Percentiles rank a stretch among this genome's conserved stretches.
Evolutionary conservation across 1,284 basidiomycete genomes (phyloP).

Genomic region (Sphaerobolus stellatus): DNA sequence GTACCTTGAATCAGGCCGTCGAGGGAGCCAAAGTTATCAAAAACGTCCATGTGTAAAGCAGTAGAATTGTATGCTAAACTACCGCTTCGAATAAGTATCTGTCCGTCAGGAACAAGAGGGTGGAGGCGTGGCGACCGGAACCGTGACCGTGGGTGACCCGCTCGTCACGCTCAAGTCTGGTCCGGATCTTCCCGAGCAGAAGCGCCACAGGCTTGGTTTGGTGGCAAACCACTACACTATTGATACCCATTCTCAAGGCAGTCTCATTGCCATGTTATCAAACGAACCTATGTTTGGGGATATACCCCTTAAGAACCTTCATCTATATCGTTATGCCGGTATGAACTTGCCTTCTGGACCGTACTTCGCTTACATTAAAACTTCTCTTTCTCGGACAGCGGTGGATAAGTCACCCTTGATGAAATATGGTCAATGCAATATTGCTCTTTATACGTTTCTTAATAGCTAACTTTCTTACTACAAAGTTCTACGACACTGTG

Average conservation of each 20-base stretch:
- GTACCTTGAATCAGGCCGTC: not conserved
- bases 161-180: no score
- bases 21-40: not conserved
- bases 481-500: slow-evolving; percentile 21
- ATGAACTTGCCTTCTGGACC: not conserved
- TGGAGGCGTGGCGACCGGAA: no score
- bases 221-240: no score
- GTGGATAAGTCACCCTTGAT: slow-evolving; percentile 22
- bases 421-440: slow-evolving; percentile 19
- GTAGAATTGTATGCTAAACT: no score
- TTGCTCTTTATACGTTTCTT: not conserved
- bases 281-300: no score
- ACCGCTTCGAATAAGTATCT: no score
- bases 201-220: no score
- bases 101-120: no score
- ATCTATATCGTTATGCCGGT: slow-evolving; percentile 8
- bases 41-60: not conserved
- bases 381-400: slow-evolving; percentile 17
- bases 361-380: not conserved
- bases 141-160: no score
- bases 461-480: not conserved
- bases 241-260: no score
- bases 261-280: no score
- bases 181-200: no score
- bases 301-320: slow-evolving; percentile 17